Base-by-base conservation (phyloP, 2,329 filamentous ascomycete species). In the Colletotrichum sublineola region DNA sequence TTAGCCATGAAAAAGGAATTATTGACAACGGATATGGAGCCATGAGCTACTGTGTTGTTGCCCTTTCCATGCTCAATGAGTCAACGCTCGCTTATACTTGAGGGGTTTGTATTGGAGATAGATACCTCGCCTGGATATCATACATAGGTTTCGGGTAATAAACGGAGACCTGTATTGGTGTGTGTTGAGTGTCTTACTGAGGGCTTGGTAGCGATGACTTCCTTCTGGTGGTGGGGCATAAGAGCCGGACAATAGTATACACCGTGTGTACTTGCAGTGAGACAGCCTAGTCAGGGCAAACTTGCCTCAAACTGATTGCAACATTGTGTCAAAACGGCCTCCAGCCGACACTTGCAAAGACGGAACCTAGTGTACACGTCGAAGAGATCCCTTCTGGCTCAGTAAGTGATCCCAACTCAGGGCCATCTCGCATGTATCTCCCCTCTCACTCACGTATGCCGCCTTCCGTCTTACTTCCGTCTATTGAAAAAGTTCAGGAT, bases 271-370 rank as follows among this genome's bases (percentile, higher is more conserved):
- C 14, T 14, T 20, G 2, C 20, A 50, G 44, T 36, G 20, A 50
- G 20, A 44, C 31, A 38, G 44, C 15, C 6, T 38, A 53, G 31
- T 14, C n/a, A 24, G 29, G 42, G 20, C 31, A 14, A 63, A 53
- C 58, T 58, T 12, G 53, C 50, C 24, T 29, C 29, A 12, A 68
- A 63, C 4, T 57, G 53, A 73, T 71, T 73, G 70, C 55, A 60
- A 46, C 46, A 71, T 71, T 55, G 46, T 71, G 70, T 67, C 20
- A n/a, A 73, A 67, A 44, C 48, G 55, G 4, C 61, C 18, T n/a
- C 29, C 69, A 38, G 53, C 18, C 5, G 6, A 24, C 15, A 15
- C 33, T 52, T 46, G 31, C 60, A 8, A 15, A 50, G 38, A 40
- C 14, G 31, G 31, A n/a, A 6, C 24, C 31, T 15, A 15, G 18